Evolutionary conservation across 2,329 filamentous ascomycete species (phyloP).

Genomic region (Monilinia vaccinii-corymbosi): DNA sequence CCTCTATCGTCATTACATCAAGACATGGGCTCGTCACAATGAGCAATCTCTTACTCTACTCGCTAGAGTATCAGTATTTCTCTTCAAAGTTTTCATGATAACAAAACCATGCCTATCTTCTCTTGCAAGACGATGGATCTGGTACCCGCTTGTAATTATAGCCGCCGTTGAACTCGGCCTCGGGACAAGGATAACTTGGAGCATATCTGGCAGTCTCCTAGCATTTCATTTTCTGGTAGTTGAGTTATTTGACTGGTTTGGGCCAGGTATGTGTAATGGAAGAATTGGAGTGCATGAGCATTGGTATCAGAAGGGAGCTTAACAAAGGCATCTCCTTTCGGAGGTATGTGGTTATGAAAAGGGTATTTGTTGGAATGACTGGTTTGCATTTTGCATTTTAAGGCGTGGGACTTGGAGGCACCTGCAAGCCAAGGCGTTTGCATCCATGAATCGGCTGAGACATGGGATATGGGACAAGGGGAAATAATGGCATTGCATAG

Average conservation of each 20-base stretch:
- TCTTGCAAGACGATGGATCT: constrained; percentile 51
- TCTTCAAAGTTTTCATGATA: constrained; percentile 58
- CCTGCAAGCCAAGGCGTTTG: not conserved
- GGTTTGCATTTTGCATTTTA: not conserved
- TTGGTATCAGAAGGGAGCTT: constrained; percentile 1
- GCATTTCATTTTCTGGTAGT: constrained; percentile 39
- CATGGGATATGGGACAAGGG: not conserved
- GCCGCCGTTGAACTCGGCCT: constrained; percentile 56
- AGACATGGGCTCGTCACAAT: constrained; percentile 28
- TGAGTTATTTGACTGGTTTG: constrained; percentile 31
- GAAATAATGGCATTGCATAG: not conserved
- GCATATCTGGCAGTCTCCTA: constrained; percentile 35
- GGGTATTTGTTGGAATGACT: not conserved
- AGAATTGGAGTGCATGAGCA: constrained; percentile 2
- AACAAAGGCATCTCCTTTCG: not conserved
- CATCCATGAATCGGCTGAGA: not conserved
- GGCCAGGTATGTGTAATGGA: constrained; percentile 18
- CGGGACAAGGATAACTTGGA: constrained; percentile 30
- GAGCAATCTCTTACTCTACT: constrained; percentile 27
- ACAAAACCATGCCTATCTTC: constrained; percentile 64
- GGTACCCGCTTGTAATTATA: constrained; percentile 58
- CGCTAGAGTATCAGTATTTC: constrained; percentile 52
- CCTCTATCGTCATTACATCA: constrained; percentile 30
- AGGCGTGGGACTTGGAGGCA: not conserved
- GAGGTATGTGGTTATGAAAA: not conserved